Evolutionary conservation across 2,329 filamentous ascomycete species (phyloP).

Genomic region (Trichoderma simmonsii): DNA sequence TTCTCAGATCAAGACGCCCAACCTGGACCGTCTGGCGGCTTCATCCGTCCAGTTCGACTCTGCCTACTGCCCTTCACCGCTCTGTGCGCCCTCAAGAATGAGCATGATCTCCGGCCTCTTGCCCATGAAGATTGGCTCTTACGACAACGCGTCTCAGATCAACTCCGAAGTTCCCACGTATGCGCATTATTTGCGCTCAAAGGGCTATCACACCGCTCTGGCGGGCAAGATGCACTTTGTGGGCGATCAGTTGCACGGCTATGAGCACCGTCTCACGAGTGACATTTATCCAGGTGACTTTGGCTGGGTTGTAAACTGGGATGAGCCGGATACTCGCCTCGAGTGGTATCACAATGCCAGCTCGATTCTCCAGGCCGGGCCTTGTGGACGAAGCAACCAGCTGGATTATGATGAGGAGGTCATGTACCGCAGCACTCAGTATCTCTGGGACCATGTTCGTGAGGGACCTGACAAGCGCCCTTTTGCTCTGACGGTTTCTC

Average conservation of each 20-base stretch:
- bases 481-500: conserved; percentile 84
- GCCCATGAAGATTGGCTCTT: conserved; percentile 86
- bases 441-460: conserved; percentile 87
- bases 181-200: conserved; percentile 81
- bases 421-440: conserved; percentile 87
- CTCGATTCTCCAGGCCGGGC: conserved; percentile 85
- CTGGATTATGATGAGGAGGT: conserved; percentile 95
- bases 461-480: conserved; percentile 69
- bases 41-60: conserved; percentile 87
- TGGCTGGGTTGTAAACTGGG: conserved; percentile 95
- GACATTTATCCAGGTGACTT: conserved; percentile 95
- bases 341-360: conserved; percentile 98
- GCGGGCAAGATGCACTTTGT: conserved; percentile 98
- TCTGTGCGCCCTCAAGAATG: conserved; percentile 90
- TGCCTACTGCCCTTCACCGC: conserved; percentile 89
- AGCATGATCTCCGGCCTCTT: conserved; percentile 91
- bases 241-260: conserved; percentile 90
- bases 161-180: conserved; percentile 84
- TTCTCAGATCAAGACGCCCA: conserved; percentile 87
- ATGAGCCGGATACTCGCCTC: conserved; percentile 77
- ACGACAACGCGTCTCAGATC: conserved; percentile 86
- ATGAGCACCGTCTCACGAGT: conserved; percentile 86
- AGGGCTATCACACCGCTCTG: conserved; percentile 85
- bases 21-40: conserved; percentile 79
- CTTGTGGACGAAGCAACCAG: conserved; percentile 89